These are phyloP conservation scores for Solidago caesia DNA, from an alignment of 129 eudicot genomes.

Conservation along the genomic window DNA sequence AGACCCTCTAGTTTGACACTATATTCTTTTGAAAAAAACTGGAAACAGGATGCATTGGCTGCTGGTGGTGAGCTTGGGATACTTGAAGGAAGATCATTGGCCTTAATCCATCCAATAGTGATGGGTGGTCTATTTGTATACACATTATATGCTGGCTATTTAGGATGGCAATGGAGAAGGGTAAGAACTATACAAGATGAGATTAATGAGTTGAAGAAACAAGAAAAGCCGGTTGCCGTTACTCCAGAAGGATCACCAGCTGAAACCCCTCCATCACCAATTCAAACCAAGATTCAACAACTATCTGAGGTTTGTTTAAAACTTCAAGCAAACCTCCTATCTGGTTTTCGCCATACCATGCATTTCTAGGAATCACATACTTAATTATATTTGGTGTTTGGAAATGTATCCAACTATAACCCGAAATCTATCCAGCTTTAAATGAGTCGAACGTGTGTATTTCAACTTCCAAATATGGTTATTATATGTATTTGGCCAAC, in stretches of 20 bases:
- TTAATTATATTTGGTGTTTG: too few relatives aligned
- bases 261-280: slow-evolving; percentile 53
- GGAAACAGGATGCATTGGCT: slow-evolving; percentile 79
- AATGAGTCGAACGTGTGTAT: too few relatives aligned
- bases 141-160: slow-evolving; percentile 84
- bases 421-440: too few relatives aligned
- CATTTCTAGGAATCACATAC: too few relatives aligned
- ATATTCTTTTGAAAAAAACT: not conserved
- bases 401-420: too few relatives aligned
- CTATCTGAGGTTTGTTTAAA: slow-evolving; percentile 62
- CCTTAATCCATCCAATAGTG: slow-evolving; percentile 71
- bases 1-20: too few relatives aligned
- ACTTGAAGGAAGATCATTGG: slow-evolving; percentile 78
- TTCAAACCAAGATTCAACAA: slow-evolving; percentile 69
- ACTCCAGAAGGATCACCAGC: slow-evolving; percentile 61
- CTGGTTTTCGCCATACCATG: not conserved
- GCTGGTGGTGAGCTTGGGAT: slow-evolving; percentile 87
- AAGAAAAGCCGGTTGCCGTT: slow-evolving; percentile 68
- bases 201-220: slow-evolving; percentile 73
- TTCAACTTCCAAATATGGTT: too few relatives aligned
- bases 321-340: too few relatives aligned
- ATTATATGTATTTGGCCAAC: too few relatives aligned
- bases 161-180: slow-evolving; percentile 98
- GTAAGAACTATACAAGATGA: slow-evolving; percentile 76
- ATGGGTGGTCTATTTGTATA: slow-evolving; percentile 73